Evolutionary conservation across 1,284 basidiomycete species (phyloP).

Genomic region (Irpex lacteus): DNA sequence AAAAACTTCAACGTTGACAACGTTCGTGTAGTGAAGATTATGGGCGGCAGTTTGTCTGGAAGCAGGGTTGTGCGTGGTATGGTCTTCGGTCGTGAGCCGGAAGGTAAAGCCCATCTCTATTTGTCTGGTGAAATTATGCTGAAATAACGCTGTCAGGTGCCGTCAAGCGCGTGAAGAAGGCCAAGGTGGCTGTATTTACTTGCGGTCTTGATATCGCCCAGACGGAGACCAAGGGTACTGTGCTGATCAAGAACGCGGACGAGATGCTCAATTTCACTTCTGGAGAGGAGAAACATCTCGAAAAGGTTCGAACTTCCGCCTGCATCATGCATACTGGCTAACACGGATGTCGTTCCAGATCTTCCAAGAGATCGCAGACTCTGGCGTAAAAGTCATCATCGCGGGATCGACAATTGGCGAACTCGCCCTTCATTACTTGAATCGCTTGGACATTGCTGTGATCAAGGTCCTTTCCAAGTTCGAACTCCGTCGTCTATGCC

Average conservation of each 20-base stretch:
- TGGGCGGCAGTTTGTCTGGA: constrained; percentile 84
- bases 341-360: constrained; percentile 58
- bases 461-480: constrained; percentile 99
- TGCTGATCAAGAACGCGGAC: constrained; percentile 92
- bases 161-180: constrained; percentile 79
- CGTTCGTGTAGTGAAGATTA: constrained; percentile 97
- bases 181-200: constrained; percentile 94
- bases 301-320: constrained; percentile 63
- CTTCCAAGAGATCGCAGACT: constrained; percentile 95
- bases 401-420: constrained; percentile 94
- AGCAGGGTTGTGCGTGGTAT: constrained; percentile 95
- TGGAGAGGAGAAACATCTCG: constrained; percentile 94
- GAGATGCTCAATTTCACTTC: constrained; percentile 96
- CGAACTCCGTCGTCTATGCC: constrained; percentile 90
- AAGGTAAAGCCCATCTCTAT: constrained; percentile 52
- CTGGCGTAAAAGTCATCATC: constrained; percentile 92
- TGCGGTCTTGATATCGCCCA: constrained; percentile 91
- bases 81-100: constrained; percentile 96
- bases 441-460: constrained; percentile 91
- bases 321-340: not conserved
- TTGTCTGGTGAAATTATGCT: not conserved
- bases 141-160: constrained; percentile 45
- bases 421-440: constrained; percentile 95
- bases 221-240: constrained; percentile 99
- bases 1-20: constrained; percentile 98